Conservation (phyloP, 1,284 basidiomycete species). For the Ganoderma boninense region DNA sequence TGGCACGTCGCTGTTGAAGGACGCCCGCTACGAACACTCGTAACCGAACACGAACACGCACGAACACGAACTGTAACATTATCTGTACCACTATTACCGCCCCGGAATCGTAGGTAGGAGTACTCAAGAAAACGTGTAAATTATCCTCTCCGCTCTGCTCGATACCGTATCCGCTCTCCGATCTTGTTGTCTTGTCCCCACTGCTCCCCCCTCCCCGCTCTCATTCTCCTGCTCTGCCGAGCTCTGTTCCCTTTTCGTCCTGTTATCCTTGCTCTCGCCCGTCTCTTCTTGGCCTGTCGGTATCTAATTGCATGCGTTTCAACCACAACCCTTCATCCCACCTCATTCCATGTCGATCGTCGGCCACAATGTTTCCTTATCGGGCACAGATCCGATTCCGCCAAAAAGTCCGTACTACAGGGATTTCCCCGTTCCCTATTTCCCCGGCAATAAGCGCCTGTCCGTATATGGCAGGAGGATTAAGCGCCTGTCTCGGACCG, state of each 20-base stretch:
- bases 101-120: background rate
- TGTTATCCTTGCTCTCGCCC: background rate
- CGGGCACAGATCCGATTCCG: background rate
- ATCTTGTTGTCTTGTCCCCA: background rate
- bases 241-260: background rate
- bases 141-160: constrained; percentile 10
- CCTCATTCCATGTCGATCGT: background rate
- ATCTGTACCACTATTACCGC: constrained; percentile 13
- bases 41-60: background rate
- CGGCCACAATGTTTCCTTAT: background rate
- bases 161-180: background rate
- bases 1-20: background rate
- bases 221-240: background rate
- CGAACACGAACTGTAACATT: constrained; percentile 8
- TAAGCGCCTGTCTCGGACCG: too few relatives aligned
- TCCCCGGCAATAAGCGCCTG: too few relatives aligned
- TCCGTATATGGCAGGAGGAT: too few relatives aligned
- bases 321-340: background rate
- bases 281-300: background rate
- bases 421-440: too few relatives aligned
- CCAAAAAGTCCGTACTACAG: too few relatives aligned
- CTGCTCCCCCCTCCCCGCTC: background rate
- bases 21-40: background rate
- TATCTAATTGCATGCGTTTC: background rate
- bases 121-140: constrained; percentile 15